These are phyloP conservation scores for Lactarius trivialis DNA, from an alignment of 768 basidiomycete species.

Conservation along the genomic window DNA sequence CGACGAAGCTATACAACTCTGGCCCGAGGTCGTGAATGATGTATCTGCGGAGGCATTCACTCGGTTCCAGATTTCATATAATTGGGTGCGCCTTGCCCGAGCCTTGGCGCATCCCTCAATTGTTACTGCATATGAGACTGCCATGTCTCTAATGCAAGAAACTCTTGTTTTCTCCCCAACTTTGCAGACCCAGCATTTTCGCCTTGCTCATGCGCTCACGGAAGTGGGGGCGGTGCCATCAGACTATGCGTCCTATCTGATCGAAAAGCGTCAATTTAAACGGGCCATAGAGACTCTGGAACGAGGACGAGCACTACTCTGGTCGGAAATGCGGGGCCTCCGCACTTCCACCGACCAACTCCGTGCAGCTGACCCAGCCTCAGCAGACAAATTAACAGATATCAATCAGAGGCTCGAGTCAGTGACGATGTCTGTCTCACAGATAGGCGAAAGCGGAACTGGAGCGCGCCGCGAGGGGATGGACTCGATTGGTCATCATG, in stretches of 20 bases:
- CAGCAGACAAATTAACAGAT: neutral
- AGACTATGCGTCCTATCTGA: neutral
- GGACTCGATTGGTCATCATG: constrained; percentile 29
- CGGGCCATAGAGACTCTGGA: constrained; percentile 2
- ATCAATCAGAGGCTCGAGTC: neutral
- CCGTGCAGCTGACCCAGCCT: neutral
- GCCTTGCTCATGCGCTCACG: neutral
- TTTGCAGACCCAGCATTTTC: neutral
- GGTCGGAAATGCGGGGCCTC: neutral
- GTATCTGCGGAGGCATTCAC: neutral
- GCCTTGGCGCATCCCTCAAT: neutral
- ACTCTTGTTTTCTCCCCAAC: neutral
- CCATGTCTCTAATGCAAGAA: neutral
- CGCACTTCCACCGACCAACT: neutral
- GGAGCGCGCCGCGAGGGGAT: neutral
- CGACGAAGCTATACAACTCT: neutral
- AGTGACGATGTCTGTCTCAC: neutral
- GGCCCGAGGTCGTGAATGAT: neutral
- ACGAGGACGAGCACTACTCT: neutral
- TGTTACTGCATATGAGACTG: neutral
- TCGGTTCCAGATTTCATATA: neutral
- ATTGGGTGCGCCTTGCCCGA: neutral
- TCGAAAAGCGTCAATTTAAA: neutral
- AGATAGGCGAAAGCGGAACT: neutral
- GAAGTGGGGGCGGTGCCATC: neutral